Conservation (phyloP, 2,329 filamentous ascomycete genomes). For the Stagonosporopsis vannaccii region DNA sequence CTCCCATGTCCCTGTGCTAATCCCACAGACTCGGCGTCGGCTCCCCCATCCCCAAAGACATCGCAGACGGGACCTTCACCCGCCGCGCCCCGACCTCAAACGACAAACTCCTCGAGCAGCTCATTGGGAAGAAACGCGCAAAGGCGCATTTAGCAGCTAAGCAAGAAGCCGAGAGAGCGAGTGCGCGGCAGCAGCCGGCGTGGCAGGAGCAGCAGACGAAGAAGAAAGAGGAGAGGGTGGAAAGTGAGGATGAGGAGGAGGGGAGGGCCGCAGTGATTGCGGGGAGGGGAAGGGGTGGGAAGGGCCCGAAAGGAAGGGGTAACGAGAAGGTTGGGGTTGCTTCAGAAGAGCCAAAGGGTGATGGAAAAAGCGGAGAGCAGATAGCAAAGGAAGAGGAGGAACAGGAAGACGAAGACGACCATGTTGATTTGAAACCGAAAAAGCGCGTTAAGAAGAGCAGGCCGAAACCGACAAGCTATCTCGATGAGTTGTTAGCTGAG, state of each 20-base stretch:
- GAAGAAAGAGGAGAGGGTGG: constrained; percentile 30
- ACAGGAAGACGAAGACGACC: constrained; percentile 10
- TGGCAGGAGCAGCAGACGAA: too few species aligned
- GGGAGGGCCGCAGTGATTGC: constrained; percentile 46
- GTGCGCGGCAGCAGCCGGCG: constrained; percentile 32
- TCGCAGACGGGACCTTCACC: constrained; percentile 48
- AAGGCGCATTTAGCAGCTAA: constrained; percentile 42
- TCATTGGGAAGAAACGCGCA: constrained; percentile 54
- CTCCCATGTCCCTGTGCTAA: too few species aligned
- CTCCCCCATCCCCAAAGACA: constrained; percentile 44
- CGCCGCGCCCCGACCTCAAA: constrained; percentile 49
- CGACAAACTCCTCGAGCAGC: constrained; percentile 51
- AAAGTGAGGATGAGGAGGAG: constrained; percentile 51
- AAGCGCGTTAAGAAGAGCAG: constrained; percentile 27
- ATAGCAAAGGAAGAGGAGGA: background rate
- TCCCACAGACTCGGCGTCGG: constrained; percentile 50
- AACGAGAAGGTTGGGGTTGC: too few species aligned
- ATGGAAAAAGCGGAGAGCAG: background rate
- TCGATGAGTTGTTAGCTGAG: constrained; percentile 62
- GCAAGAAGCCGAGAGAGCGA: constrained; percentile 28
- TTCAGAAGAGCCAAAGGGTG: too few species aligned
- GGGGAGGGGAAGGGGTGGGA: constrained; percentile 37
- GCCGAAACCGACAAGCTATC: constrained; percentile 57
- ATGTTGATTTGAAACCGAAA: constrained; percentile 19
- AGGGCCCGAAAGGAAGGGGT: too few species aligned